Percentiles rank a stretch among this genome's conserved stretches.
Conservation (phyloP, 78 protist genomes). For the Creolimax fragrantissima region DNA sequence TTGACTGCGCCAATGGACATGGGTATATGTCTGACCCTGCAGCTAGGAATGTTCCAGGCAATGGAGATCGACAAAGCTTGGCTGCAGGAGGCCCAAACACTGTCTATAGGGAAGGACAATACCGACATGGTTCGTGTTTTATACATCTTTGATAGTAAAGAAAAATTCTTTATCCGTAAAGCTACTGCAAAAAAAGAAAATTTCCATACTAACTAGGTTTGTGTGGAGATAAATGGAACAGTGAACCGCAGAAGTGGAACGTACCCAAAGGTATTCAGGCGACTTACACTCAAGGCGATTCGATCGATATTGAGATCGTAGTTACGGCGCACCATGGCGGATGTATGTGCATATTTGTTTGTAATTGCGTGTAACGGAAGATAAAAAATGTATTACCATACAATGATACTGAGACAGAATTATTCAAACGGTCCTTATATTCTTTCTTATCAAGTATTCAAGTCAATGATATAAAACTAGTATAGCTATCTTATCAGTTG, state of each 20-base stretch:
- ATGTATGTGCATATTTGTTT: neutral
- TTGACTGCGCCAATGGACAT: neutral
- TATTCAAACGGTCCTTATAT: too few species aligned
- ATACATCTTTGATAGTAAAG: too few species aligned
- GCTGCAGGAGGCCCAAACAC: neutral
- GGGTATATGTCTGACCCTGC: neutral
- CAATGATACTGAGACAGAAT: too few species aligned
- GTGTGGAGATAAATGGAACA: neutral
- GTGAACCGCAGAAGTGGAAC: neutral
- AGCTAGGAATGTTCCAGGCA: neutral
- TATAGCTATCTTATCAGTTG: too few species aligned
- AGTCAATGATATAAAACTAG: too few species aligned
- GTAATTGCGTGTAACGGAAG: too few species aligned
- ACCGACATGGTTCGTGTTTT: neutral
- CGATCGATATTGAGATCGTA: neutral
- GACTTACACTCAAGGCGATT: neutral
- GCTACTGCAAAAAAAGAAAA: too few species aligned
- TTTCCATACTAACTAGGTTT: too few species aligned
- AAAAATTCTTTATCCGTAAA: too few species aligned
- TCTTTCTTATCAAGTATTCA: too few species aligned
- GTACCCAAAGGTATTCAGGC: neutral
- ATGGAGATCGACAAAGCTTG: neutral
- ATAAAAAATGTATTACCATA: too few species aligned
- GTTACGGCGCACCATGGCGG: neutral
- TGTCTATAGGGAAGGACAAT: neutral